Conservation (phyloP, 2,329 filamentous ascomycete genomes). For the Trichophaea hybrida region DNA sequence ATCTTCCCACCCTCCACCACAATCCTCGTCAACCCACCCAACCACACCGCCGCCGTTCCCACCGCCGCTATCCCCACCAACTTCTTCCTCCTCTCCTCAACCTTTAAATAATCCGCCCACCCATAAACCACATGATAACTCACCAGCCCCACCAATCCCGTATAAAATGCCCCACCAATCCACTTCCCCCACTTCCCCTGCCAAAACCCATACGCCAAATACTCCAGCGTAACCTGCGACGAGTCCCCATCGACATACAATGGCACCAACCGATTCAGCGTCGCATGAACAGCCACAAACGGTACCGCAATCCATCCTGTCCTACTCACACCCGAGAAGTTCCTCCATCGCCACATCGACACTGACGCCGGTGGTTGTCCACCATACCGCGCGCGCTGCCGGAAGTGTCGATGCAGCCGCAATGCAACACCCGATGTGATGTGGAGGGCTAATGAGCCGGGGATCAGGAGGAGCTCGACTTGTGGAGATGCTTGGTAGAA, state of each 20-base stretch:
- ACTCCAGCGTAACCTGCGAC: constrained; percentile 71
- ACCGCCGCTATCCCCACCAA: constrained; percentile 7
- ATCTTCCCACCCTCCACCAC: constrained; percentile 19
- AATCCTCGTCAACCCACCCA: constrained; percentile 22
- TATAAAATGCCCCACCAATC: constrained; percentile 22
- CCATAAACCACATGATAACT: constrained; percentile 25
- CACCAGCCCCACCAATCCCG: constrained; percentile 18
- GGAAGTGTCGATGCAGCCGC: constrained; percentile 56
- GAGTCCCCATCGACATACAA: constrained; percentile 66
- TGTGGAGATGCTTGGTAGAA: constrained; percentile 69
- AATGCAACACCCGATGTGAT: constrained; percentile 62
- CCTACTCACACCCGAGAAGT: constrained; percentile 44
- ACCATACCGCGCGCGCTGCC: constrained; percentile 62
- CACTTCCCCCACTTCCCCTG: constrained; percentile 17
- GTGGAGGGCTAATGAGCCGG: constrained; percentile 59
- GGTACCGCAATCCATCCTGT: constrained; percentile 58
- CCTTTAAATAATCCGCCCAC: constrained; percentile 10
- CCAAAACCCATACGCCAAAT: constrained; percentile 66
- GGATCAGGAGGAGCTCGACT: constrained; percentile 66
- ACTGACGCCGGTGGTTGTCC: constrained; percentile 45
- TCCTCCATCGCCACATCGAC: constrained; percentile 54
- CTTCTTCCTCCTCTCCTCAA: constrained; percentile 12
- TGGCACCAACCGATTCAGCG: constrained; percentile 63
- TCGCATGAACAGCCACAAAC: constrained; percentile 55
- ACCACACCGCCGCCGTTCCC: constrained; percentile 21